Percentiles rank a stretch among this genome's conserved stretches.
These are phyloP conservation scores for Asclepias syriaca DNA, from an alignment of 257 asterid genomes.

Conservation along the genomic window DNA sequence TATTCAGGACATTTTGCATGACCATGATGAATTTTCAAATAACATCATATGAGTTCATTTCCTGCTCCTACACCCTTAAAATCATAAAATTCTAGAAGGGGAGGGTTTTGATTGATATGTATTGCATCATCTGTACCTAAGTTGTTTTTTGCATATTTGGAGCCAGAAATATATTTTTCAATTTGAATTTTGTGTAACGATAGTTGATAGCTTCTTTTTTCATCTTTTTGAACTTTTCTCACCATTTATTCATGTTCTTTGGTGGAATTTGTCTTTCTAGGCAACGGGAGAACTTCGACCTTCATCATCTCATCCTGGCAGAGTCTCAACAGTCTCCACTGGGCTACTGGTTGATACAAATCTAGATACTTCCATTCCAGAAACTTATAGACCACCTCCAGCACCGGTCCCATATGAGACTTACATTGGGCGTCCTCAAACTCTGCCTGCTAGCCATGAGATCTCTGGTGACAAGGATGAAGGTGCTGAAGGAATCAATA, in stretches of 20 bases:
- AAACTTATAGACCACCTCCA: constrained; percentile 78
- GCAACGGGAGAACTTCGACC: constrained; percentile 62
- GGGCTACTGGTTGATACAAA: constrained; percentile 85
- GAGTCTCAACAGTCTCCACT: constrained; percentile 45
- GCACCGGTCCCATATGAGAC: constrained; percentile 74
- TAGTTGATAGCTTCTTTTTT: background rate
- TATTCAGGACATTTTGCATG: background rate
- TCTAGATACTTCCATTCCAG: constrained; percentile 76
- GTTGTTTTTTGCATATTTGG: background rate
- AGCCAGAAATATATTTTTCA: background rate
- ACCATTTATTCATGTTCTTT: constrained; percentile 3
- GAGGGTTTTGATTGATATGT: background rate
- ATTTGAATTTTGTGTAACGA: background rate
- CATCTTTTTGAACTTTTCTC: background rate
- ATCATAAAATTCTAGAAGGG: background rate
- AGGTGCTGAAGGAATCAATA: constrained; percentile 35
- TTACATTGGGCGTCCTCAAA: constrained; percentile 35
- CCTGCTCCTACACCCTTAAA: background rate
- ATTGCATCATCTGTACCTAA: background rate
- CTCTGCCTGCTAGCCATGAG: constrained; percentile 37
- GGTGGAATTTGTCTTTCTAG: constrained; percentile 23
- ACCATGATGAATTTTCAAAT: background rate
- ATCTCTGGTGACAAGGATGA: constrained; percentile 38
- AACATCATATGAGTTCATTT: background rate
- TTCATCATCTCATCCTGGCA: constrained; percentile 47